Conservation (phyloP, 2,329 filamentous ascomycete genomes). For the Alternaria brassicae region DNA sequence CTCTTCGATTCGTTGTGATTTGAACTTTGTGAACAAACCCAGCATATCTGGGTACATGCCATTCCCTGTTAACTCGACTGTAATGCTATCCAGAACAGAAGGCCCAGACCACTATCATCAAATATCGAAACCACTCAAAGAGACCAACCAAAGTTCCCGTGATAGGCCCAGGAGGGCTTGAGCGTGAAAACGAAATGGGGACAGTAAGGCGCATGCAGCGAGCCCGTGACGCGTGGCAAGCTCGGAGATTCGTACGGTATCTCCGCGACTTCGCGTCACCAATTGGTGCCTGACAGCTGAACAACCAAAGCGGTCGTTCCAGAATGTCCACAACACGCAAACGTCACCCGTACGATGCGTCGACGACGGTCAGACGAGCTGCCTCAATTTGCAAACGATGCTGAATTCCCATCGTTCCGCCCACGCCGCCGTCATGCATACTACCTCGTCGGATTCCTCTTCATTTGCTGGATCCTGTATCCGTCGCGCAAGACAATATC, state of each 20-base stretch:
- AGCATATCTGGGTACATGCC: neutral
- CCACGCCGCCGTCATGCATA: slow-evolving; percentile 40
- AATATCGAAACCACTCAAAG: neutral
- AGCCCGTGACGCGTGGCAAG: neutral
- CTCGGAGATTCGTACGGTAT: slow-evolving; percentile 5
- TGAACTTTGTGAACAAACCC: neutral
- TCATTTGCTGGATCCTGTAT: slow-evolving; percentile 41
- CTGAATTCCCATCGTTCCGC: slow-evolving; percentile 23
- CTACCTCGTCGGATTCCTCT: slow-evolving; percentile 35
- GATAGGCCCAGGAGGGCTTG: neutral
- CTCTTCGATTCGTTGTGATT: neutral
- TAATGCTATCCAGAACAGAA: neutral
- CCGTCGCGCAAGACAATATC: slow-evolving; percentile 18
- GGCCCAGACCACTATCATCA: neutral
- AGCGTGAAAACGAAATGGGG: neutral
- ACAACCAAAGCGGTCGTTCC: neutral
- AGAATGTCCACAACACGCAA: slow-evolving; percentile 16
- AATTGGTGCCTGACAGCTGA: neutral
- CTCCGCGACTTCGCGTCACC: slow-evolving; percentile 14
- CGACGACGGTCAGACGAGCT: slow-evolving; percentile 46
- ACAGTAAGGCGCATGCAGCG: neutral
- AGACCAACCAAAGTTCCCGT: neutral
- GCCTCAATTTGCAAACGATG: slow-evolving; percentile 37
- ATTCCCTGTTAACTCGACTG: neutral
- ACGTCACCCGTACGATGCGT: slow-evolving; percentile 36